Percentiles rank a stretch among this genome's conserved stretches.
phyloP scores from a whole-genome alignment of 352 stramenopile genomes.

The Hyaloperonospora brassicae region DNA sequence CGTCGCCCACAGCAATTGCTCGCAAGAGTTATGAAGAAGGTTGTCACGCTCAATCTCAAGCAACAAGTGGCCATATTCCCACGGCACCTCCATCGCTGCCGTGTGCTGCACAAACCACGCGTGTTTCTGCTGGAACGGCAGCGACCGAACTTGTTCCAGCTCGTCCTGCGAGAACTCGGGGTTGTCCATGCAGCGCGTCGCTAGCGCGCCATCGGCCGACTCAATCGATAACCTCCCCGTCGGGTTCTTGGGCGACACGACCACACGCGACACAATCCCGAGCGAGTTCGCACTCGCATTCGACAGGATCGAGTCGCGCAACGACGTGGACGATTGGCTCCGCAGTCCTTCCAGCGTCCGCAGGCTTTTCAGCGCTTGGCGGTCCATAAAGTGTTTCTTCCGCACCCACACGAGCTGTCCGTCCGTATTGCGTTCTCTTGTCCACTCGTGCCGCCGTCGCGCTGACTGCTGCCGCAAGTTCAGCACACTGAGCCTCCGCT shows the following conservation, averaged over 20 bases:
- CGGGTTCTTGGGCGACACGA: conserved; percentile 67
- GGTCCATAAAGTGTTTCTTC: conserved; percentile 70
- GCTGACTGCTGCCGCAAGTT: conserved; percentile 78
- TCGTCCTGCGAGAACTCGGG: conserved; percentile 66
- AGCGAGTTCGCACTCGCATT: conserved; percentile 53
- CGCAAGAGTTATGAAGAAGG: conserved; percentile 85
- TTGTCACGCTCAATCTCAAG: conserved; percentile 84
- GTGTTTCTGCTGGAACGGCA: conserved; percentile 84
- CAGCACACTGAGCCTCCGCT: conserved; percentile 70
- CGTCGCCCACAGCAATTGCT: conserved; percentile 79
- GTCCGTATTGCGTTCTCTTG: conserved; percentile 62
- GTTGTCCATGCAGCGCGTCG: conserved; percentile 47
- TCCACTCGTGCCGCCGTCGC: conserved; percentile 78
- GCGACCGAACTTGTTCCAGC: conserved; percentile 50
- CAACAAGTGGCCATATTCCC: conserved; percentile 81
- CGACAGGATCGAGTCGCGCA: conserved; percentile 65
- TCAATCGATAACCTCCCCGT: conserved; percentile 72
- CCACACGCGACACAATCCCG: conserved; percentile 64
- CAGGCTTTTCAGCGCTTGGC: conserved; percentile 56
- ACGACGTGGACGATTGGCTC: conserved; percentile 48
- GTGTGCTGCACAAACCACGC: conserved; percentile 85
- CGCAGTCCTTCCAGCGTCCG: conserved; percentile 37
- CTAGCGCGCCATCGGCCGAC: conserved; percentile 45
- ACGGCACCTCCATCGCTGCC: conserved; percentile 75
- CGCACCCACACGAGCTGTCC: conserved; percentile 78